phyloP scores from a whole-genome alignment of 495 filamentous ascomycete genomes.

The Achaetomiella virescens region DNA sequence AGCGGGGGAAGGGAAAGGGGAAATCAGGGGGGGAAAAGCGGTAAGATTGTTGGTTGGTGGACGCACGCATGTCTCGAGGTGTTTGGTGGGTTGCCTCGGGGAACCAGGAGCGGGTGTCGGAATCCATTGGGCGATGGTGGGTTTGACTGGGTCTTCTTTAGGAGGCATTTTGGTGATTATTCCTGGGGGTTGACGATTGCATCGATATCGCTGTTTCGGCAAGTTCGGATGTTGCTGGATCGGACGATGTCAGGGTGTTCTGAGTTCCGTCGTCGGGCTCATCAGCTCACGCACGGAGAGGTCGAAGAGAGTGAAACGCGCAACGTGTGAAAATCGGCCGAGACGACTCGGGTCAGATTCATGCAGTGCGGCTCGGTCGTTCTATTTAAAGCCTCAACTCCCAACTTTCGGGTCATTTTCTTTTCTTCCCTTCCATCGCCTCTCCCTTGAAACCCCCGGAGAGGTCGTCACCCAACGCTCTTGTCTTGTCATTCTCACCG shows the following conservation, averaged over 20 bases:
- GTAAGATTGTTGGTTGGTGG: no score
- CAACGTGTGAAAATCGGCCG: neutral
- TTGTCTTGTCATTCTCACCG: no score
- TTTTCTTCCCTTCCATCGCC: no score
- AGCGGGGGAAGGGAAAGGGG: neutral
- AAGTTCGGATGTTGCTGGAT: neutral
- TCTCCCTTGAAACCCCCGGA: no score
- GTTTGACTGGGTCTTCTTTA: neutral
- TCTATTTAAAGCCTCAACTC: no score
- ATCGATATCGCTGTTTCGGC: neutral
- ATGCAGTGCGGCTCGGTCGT: no score
- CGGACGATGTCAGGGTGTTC: neutral
- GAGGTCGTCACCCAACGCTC: no score
- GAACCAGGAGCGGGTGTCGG: slow-evolving; percentile 41
- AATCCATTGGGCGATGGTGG: slow-evolving; percentile 39
- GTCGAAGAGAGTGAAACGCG: neutral
- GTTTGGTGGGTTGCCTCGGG: slow-evolving; percentile 34
- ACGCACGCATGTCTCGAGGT: slow-evolving; percentile 38
- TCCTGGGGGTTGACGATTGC: neutral
- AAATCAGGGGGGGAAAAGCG: no score
- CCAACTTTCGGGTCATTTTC: no score
- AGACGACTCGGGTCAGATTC: no score
- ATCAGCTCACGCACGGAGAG: no score
- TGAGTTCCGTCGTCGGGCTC: neutral
- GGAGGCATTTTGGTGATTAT: slow-evolving; percentile 1